Conservation (phyloP, 2,329 filamentous ascomycete genomes). For the Neocucurbitaria cava region DNA sequence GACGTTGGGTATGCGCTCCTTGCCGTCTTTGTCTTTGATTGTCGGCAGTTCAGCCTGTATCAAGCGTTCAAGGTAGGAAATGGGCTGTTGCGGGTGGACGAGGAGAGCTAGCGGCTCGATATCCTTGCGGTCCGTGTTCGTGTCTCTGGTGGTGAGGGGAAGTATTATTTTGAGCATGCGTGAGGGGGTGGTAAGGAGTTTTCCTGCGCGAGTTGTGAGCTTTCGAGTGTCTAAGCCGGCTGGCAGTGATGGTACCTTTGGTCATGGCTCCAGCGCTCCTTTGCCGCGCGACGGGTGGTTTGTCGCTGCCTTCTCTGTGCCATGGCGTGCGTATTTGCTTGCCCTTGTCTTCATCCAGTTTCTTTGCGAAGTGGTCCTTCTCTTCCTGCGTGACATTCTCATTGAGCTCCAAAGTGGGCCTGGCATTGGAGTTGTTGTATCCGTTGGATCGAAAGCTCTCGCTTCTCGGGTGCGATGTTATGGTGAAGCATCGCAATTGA, state of each 20-base stretch:
- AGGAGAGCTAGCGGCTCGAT: slow-evolving; percentile 87
- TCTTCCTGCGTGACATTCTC: slow-evolving; percentile 56
- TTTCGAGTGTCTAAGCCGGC: neutral
- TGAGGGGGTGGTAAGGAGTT: slow-evolving; percentile 80
- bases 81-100: slow-evolving; percentile 86
- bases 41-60: slow-evolving; percentile 87
- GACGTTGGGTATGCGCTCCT: slow-evolving; percentile 74
- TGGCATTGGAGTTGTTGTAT: slow-evolving; percentile 43
- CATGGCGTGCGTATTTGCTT: slow-evolving; percentile 69
- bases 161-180: slow-evolving; percentile 81
- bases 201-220: slow-evolving; percentile 58
- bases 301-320: slow-evolving; percentile 68
- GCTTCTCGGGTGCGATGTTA: slow-evolving; percentile 9
- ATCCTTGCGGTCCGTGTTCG: slow-evolving; percentile 67
- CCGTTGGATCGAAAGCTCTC: slow-evolving; percentile 22
- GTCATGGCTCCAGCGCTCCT: slow-evolving; percentile 66
- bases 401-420: slow-evolving; percentile 50
- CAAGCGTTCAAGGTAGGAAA: slow-evolving; percentile 87
- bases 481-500: slow-evolving; percentile 15
- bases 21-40: slow-evolving; percentile 66
- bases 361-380: slow-evolving; percentile 52
- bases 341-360: slow-evolving; percentile 57
- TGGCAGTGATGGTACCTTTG: slow-evolving; percentile 58
- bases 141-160: slow-evolving; percentile 70
- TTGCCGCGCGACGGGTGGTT: slow-evolving; percentile 62